phyloP scores from a whole-genome alignment of 1,139 yeast species.

The Hansenula lynferdii region DNA sequence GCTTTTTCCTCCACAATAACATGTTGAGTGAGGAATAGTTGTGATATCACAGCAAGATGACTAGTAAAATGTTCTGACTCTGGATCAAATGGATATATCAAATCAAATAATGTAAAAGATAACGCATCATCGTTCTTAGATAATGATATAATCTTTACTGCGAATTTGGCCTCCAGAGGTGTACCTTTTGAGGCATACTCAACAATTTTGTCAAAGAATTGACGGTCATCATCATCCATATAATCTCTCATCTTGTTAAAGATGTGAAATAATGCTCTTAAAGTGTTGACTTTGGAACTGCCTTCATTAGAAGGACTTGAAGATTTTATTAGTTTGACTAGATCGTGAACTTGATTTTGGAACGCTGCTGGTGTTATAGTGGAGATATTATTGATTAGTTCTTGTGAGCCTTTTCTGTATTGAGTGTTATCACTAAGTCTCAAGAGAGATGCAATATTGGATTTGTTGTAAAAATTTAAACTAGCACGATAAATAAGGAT shows the following conservation, averaged over 20 bases:
- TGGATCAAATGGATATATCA: constrained; percentile 48
- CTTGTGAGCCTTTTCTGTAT: constrained; percentile 39
- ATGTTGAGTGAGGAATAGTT: constrained; percentile 51
- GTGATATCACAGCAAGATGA: constrained; percentile 57
- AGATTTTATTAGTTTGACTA: constrained; percentile 38
- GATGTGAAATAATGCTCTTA: constrained; percentile 61
- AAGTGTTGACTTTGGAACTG: constrained; percentile 28
- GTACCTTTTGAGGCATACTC: constrained; percentile 47
- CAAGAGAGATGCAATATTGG: constrained; percentile 55
- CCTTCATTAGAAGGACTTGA: constrained; percentile 23
- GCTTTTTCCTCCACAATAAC: constrained; percentile 47
- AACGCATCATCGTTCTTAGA: constrained; percentile 37
- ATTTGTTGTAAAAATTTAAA: constrained; percentile 56
- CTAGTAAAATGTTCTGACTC: constrained; percentile 40
- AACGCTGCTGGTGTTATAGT: constrained; percentile 58
- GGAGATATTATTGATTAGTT: constrained; percentile 57
- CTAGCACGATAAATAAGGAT: constrained; percentile 60
- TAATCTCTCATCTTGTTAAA: constrained; percentile 33
- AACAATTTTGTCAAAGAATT: constrained; percentile 38
- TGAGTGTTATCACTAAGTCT: constrained; percentile 37
- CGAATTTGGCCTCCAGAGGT: constrained; percentile 61
- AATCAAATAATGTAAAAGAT: constrained; percentile 34
- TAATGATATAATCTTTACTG: constrained; percentile 54
- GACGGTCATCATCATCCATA: constrained; percentile 22
- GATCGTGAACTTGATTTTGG: constrained; percentile 49